phyloP scores from a whole-genome alignment of 192 early-diverging fungal species.

The Backusella westeae region DNA sequence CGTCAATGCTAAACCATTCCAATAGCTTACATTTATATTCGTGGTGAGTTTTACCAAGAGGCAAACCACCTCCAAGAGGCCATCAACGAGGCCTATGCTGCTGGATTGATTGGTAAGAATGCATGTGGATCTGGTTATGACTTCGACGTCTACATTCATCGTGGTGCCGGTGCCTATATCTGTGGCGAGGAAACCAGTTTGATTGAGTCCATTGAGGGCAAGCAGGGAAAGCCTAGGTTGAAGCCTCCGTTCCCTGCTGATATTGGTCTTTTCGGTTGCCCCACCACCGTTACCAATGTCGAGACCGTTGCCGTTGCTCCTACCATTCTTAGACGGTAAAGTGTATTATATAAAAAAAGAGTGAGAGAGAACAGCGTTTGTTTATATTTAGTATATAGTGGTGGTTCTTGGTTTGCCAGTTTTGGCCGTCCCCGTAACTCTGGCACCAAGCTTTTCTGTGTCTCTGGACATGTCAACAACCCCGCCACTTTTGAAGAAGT shows the following conservation, averaged over 20 bases:
- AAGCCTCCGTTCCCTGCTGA: constrained; percentile 99
- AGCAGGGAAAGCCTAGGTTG: constrained; percentile 97
- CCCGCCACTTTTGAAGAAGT: constrained; percentile 96
- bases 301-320: constrained; percentile 99
- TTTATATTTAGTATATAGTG: constrained; percentile 45
- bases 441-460: constrained; percentile 97
- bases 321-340: constrained; percentile 65
- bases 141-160: constrained; percentile 97
- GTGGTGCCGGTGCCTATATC: constrained; percentile 97
- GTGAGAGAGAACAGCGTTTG: too few relatives aligned
- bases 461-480: constrained; percentile 97
- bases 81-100: constrained; percentile 95
- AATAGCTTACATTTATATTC: constrained; percentile 92
- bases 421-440: constrained; percentile 92
- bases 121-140: constrained; percentile 95
- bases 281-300: constrained; percentile 99
- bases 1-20: neutral
- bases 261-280: constrained; percentile 97
- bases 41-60: constrained; percentile 98
- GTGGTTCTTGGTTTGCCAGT: constrained; percentile 90
- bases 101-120: constrained; percentile 97
- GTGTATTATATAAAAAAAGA: too few relatives aligned
- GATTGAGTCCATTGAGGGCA: constrained; percentile 91
- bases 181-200: constrained; percentile 95
- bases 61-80: constrained; percentile 91